These are phyloP conservation scores for Zygoascus hellenicus DNA, from an alignment of 1,139 yeast species.

Conservation along the genomic window DNA sequence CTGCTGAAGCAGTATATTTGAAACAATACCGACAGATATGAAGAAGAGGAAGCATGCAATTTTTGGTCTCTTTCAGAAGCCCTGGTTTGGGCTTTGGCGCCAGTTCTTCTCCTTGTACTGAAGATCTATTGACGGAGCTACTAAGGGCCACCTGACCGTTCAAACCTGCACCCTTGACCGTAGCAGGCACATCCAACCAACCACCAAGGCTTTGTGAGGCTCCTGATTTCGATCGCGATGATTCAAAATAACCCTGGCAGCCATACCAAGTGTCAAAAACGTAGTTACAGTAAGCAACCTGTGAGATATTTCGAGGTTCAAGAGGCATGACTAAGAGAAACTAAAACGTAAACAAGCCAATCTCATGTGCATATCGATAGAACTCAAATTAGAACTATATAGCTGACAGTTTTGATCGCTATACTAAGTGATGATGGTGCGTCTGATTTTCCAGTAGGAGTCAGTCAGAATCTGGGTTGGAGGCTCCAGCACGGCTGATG, in stretches of 20 bases:
- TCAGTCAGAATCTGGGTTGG: no score
- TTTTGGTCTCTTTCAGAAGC: conserved; percentile 14
- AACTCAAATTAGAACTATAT: no score
- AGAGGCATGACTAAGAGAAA: background rate
- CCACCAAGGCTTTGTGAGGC: conserved; percentile 18
- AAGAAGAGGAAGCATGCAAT: conserved; percentile 32
- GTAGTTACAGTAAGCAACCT: conserved; percentile 59
- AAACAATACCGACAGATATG: conserved; percentile 79
- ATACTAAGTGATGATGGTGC: no score
- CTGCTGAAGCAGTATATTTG: conserved; percentile 54
- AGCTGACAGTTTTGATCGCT: no score
- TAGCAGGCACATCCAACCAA: no score
- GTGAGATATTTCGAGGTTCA: conserved; percentile 48
- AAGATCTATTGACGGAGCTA: background rate
- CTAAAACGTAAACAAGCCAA: background rate
- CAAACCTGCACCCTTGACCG: conserved; percentile 17
- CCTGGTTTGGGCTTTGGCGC: conserved; percentile 3
- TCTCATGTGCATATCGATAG: no score
- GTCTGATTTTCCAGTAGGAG: no score
- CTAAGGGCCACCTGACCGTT: conserved; percentile 28
- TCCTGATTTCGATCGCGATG: background rate
- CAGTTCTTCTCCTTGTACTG: background rate
- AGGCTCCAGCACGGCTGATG: no score
- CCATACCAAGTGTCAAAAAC: conserved; percentile 83
- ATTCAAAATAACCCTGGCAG: conserved; percentile 63